phyloP scores from a whole-genome alignment of 768 basidiomycete species.

The Rhizopogon sp. region DNA sequence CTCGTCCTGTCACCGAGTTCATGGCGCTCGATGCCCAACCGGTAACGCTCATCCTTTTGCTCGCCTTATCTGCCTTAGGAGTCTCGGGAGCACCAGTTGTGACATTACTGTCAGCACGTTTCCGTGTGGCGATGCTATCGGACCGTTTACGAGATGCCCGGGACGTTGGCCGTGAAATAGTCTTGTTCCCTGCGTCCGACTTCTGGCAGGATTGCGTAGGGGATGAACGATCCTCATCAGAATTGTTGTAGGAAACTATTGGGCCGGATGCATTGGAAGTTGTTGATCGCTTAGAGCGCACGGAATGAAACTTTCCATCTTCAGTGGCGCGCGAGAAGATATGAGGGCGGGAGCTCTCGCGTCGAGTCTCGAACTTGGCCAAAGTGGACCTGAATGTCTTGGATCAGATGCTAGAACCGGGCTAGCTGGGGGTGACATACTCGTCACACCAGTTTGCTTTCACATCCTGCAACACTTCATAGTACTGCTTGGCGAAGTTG shows the following conservation, averaged over 20 bases:
- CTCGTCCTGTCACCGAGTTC: slow-evolving; percentile 51
- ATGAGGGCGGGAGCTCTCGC: slow-evolving; percentile 13
- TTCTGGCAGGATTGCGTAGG: slow-evolving; percentile 30
- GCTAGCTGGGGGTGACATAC: slow-evolving; percentile 32
- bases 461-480: slow-evolving; percentile 68
- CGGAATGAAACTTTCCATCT: slow-evolving; percentile 25
- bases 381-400: slow-evolving; percentile 23
- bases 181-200: slow-evolving; percentile 35
- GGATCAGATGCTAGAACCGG: slow-evolving; percentile 1
- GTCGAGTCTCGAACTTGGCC: slow-evolving; percentile 20
- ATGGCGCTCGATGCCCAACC: slow-evolving; percentile 67
- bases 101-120: slow-evolving; percentile 54
- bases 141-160: slow-evolving; percentile 62
- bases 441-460: slow-evolving; percentile 62
- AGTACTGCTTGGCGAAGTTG: slow-evolving; percentile 67
- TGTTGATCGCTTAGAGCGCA: slow-evolving; percentile 29
- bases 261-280: slow-evolving; percentile 11
- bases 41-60: slow-evolving; percentile 32
- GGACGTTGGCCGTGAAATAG: slow-evolving; percentile 50
- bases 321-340: slow-evolving; percentile 11
- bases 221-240: slow-evolving; percentile 28
- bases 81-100: slow-evolving; percentile 34
- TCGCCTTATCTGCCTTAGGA: slow-evolving; percentile 31
- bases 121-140: slow-evolving; percentile 52
- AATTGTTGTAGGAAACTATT: slow-evolving; percentile 23